Evolutionary conservation across 768 basidiomycete species (phyloP), one percentile per base, ranked within the genome.

Genomic region (Pisolithus sp.): DNA sequence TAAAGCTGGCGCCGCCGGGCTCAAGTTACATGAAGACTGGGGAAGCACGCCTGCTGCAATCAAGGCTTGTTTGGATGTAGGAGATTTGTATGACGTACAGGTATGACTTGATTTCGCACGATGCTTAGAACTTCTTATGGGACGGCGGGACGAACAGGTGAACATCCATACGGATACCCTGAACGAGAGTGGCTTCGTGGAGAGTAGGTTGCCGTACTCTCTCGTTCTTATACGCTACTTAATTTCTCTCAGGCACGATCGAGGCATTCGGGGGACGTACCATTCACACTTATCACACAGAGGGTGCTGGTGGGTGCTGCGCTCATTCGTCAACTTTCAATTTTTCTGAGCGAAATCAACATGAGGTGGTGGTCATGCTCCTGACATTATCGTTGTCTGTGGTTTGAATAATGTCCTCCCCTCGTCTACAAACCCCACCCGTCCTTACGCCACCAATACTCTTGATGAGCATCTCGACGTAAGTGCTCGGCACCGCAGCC

Each of bases 11-110:
- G 92, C 90, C 1, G 80, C 77, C 13, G 96, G 96, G 2, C 66
- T 98, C 59, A 99, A 99, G 72, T 70, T 99, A 53, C 96, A 99
- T 61, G 96, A 98, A 68, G 95, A 98, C 67, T 97, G 95, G 95
- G 95, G 95, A 2, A 77, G 81, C 18, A 94, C 93, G 1, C 96
- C 96, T 1, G 81, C 81, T 17, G 79, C 80, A 1, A 97, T 98
- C 57, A 70, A 73, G 51, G 85, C 79, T 41, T 85, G 84, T 48
- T 72, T 99, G 57, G 80, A 84, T 49, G 78, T 98, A 18, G 93
- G 75, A 1, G 93, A 98, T 59, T 77, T 89, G 53, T 93, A 89
- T 65, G 96, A 99, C 66, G 89, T 99, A 4, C 95, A 98, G 78
- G 86, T 90, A 46, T 54, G 6, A 1, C 23, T 41, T 45, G 53